These are phyloP conservation scores for Xylariaceae sp. DNA, from an alignment of 2,329 filamentous ascomycete genomes.

Conservation along the genomic window DNA sequence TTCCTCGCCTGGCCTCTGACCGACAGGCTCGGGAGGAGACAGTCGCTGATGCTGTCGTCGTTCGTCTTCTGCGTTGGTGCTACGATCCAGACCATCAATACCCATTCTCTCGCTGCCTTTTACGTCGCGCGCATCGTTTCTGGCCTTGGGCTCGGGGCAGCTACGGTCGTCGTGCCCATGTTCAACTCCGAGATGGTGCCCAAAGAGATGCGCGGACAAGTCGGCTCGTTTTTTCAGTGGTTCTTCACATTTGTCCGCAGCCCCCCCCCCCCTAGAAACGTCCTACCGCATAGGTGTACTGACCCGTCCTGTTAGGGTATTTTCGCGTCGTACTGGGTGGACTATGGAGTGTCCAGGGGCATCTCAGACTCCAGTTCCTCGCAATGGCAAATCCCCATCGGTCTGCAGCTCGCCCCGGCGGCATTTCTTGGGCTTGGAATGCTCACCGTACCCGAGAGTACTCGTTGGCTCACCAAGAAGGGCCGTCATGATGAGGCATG, in stretches of 20 bases:
- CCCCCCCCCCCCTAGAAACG: neutral
- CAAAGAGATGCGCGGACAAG: slow-evolving; percentile 40
- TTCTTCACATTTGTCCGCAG: slow-evolving; percentile 33
- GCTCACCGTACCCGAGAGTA: slow-evolving; percentile 43
- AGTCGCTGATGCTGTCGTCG: slow-evolving; percentile 33
- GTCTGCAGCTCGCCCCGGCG: slow-evolving; percentile 44
- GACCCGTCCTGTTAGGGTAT: slow-evolving; percentile 31
- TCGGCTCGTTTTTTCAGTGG: slow-evolving; percentile 48
- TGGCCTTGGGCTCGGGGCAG: slow-evolving; percentile 26
- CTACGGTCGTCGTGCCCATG: slow-evolving; percentile 36
- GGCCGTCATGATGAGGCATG: slow-evolving; percentile 41
- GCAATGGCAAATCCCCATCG: slow-evolving; percentile 55
- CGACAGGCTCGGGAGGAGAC: slow-evolving; percentile 25
- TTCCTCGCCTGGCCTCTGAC: slow-evolving; percentile 29
- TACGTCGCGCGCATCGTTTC: slow-evolving; percentile 28
- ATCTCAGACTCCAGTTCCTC: slow-evolving; percentile 27
- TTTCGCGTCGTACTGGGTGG: slow-evolving; percentile 49
- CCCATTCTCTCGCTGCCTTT: slow-evolving; percentile 32
- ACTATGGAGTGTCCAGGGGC: slow-evolving; percentile 39
- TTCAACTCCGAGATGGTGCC: slow-evolving; percentile 36
- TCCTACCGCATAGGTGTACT: neutral
- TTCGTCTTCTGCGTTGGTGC: slow-evolving; percentile 39
- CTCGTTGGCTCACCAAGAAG: slow-evolving; percentile 45
- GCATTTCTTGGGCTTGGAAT: slow-evolving; percentile 43
- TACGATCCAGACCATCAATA: slow-evolving; percentile 38